These are phyloP conservation scores for Solanum lignicaule DNA, from an alignment of 257 asterid species.

Conservation along the genomic window DNA sequence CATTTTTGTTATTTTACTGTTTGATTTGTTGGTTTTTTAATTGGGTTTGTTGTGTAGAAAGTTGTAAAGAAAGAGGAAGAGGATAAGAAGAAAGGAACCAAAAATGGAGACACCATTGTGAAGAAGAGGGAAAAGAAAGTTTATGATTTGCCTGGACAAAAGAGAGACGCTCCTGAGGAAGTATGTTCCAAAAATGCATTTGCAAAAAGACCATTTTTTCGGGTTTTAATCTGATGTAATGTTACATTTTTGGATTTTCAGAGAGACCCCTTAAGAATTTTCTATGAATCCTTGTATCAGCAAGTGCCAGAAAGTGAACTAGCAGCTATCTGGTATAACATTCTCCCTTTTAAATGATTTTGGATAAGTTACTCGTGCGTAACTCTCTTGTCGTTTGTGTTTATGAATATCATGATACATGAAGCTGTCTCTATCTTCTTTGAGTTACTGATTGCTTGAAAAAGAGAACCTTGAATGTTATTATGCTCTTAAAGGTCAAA, in stretches of 20 bases:
- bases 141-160: constrained; percentile 82
- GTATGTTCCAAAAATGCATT: constrained; percentile 18
- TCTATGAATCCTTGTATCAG: constrained; percentile 57
- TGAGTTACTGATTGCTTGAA: not conserved
- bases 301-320: constrained; percentile 83
- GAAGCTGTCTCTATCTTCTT: not conserved
- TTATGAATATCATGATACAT: not conserved
- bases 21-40: not conserved
- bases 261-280: constrained; percentile 80
- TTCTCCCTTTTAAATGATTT: not conserved
- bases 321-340: constrained; percentile 73
- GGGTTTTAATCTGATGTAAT: not conserved
- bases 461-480: not conserved
- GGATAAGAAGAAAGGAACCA: constrained; percentile 27
- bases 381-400: not conserved
- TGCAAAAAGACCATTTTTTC: not conserved
- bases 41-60: not conserved
- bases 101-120: constrained; percentile 23
- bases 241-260: constrained; percentile 17
- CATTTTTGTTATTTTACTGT: not conserved
- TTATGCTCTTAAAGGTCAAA: not conserved
- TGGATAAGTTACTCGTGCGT: not conserved
- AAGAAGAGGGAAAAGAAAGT: constrained; percentile 56
- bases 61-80: constrained; percentile 17
- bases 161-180: constrained; percentile 70